phyloP scores from a whole-genome alignment of 2,329 filamentous ascomycete species.

The Fusarium temperatum region DNA sequence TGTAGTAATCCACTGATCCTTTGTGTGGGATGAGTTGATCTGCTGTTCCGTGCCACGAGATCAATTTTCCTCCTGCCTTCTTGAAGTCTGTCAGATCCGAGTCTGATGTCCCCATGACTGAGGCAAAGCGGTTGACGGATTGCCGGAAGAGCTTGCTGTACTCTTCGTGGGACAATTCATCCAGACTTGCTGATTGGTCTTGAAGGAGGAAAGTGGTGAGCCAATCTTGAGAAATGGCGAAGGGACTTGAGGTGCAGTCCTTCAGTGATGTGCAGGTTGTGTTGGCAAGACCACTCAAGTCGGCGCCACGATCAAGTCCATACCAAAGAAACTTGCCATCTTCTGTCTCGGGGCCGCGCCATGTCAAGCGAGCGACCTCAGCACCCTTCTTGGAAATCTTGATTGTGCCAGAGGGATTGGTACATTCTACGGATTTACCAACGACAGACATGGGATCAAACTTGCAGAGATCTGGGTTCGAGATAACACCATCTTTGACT shows the following conservation, averaged over 20 bases:
- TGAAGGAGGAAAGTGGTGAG: conserved; percentile 3
- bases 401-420: background rate
- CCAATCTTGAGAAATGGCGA: conserved; percentile 9
- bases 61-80: conserved; percentile 21
- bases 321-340: conserved; percentile 26
- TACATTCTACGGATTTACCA: conserved; percentile 21
- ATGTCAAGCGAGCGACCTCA: background rate
- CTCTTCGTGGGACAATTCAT: background rate
- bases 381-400: conserved; percentile 13
- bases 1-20: conserved; percentile 23
- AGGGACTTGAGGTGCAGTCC: conserved; percentile 7
- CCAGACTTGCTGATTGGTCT: background rate
- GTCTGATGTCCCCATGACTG: conserved; percentile 24
- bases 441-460: conserved; percentile 37
- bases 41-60: conserved; percentile 30
- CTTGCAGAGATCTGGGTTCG: conserved; percentile 16
- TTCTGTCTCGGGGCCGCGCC: conserved; percentile 9
- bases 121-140: conserved; percentile 23
- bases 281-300: conserved; percentile 1
- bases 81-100: conserved; percentile 25
- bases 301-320: background rate
- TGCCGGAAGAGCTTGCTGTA: conserved; percentile 15
- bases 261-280: background rate
- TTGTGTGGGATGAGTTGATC: conserved; percentile 18
- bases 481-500: conserved; percentile 36